Evolutionary conservation across 805 yeast genomes (phyloP), one percentile per base, ranked within the genome.

Genomic region (Starmera dryadoides): DNA sequence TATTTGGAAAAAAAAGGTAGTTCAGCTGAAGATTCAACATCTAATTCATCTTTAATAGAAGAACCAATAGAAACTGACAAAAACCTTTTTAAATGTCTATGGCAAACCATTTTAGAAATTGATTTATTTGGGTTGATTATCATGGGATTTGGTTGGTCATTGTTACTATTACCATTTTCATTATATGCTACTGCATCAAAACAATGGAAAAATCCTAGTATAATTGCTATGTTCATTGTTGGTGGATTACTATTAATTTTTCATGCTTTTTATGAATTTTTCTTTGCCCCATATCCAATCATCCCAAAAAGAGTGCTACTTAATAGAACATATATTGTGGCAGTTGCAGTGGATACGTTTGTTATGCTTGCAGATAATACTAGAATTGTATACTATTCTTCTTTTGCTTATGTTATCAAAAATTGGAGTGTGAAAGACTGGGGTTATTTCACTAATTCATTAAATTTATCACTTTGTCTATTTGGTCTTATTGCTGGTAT

Each of bases 151-250:
- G 71, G 65, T 18, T 66, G 64, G 53, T 36, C 64, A 25, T 47
- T 66, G 18, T 49, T 67, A 23, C 47, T 67, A 35, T 54, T 67
- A 26, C 73, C 73, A 22, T 59, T 63, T 39, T 63, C 69, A 4
- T 47, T 67, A 5, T 53, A 59, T 37, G 23, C 56, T 0, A 38
- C 53, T 33, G 69, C 68, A 16, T 42, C 48, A 21, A 53, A 56
- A 31, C 58, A 57, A 4, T 68, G 65, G 61, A 46, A 43, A 12
- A 62, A 62, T 42, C 68, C 69, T 17, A 58, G 62, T 36, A 53
- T 69, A 51, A 69, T 69, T 43, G 73, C 66, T 23, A 65, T 68
- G 73, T 46, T 66, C 19, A 58, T 64, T 33, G 56, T 66, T 43
- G 73, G 74, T 42, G 59, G 61, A 31, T 41, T 59, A 3, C 40